A percentile compares a stretch with the other conserved stretches of the same genome.
Conservation (phyloP, 345 rosid species). For the Turnera subulata region DNA sequence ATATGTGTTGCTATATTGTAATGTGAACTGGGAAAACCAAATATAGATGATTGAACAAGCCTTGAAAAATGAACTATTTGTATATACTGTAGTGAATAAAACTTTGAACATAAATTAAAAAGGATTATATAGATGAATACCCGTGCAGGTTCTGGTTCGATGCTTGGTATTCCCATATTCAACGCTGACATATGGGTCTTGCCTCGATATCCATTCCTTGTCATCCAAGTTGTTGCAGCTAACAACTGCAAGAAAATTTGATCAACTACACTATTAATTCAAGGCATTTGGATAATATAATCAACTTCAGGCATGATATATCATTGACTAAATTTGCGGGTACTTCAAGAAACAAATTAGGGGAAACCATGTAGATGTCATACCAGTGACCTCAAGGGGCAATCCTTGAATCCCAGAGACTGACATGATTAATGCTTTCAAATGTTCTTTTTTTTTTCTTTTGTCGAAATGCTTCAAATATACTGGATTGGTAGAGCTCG, state of each 20-base stretch:
- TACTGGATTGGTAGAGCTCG: too few species aligned
- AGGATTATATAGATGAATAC: too few species aligned
- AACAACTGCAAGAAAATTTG: conserved; percentile 36
- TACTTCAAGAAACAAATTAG: background rate
- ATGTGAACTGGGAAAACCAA: background rate
- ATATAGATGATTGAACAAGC: too few species aligned
- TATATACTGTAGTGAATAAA: too few species aligned
- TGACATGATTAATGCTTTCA: conserved; percentile 22
- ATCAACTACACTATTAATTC: too few species aligned
- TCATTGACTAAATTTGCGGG: too few species aligned
- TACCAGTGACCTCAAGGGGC: conserved; percentile 56
- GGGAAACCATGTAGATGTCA: background rate
- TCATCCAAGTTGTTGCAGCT: conserved; percentile 65
- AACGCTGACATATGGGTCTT: conserved; percentile 62
- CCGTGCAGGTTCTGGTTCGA: conserved; percentile 69
- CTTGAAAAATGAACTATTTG: too few species aligned
- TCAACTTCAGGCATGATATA: background rate
- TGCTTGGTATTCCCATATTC: conserved; percentile 45
- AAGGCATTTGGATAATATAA: background rate
- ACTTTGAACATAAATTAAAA: too few species aligned
- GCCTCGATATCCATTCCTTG: conserved; percentile 69
- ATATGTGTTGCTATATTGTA: background rate
- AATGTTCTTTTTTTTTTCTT: too few species aligned
- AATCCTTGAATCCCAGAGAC: conserved; percentile 48
- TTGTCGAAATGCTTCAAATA: too few species aligned